Evolutionary conservation across 306 rosid species (phyloP), one percentile per base, ranked within the genome.

Genomic region (Pyrus betulifolia): DNA sequence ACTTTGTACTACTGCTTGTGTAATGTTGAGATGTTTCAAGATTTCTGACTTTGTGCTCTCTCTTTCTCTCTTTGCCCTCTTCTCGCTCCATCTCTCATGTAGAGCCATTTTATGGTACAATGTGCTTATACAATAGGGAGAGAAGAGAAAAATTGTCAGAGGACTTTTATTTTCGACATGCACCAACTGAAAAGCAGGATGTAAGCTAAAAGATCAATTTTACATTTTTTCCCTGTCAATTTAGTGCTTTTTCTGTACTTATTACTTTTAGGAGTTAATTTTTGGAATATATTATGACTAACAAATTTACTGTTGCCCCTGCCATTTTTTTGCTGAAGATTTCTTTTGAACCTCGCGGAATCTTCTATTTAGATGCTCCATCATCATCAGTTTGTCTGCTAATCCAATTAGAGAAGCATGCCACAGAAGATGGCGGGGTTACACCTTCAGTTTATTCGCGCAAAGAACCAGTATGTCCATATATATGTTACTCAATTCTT

Each of bases 31-130:
- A 42, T 64, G 75, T 57, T 80, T 86, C 79, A 78, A 23, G 42
- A 80, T 78, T 86, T 70, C 84, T 90, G 86, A 91, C 63, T 52
- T 66, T 42, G 60, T 63, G 23, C 38, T 79, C 64, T 79, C 60
- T 74, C 64, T 79, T 49, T 74, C 67, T 80, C 51, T 76, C 73
- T 82, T 67, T 78, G 66, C 76, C 69, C 33, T 38, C 69, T 60
- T 44, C 55, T 44, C 66, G 55, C 63, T 76, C 55, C 21, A 49
- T 77, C 71, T 77, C 73, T 70, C 64, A 74, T 84, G 76, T 76
- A 95, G 99, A 95, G 87, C 99, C 99, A 63, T 95, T 95, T 86
- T 89, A 86, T 70, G 97, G 97, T 81, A 95, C 99, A 81, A 89
- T 95, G 70, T 92, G 99, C 96, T 90, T 95, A 78, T 95, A 92